A percentile compares a stretch with the other conserved stretches of the same genome.
phyloP scores from a whole-genome alignment of 2,329 filamentous ascomycete species.

The Cladosporium sp. region DNA sequence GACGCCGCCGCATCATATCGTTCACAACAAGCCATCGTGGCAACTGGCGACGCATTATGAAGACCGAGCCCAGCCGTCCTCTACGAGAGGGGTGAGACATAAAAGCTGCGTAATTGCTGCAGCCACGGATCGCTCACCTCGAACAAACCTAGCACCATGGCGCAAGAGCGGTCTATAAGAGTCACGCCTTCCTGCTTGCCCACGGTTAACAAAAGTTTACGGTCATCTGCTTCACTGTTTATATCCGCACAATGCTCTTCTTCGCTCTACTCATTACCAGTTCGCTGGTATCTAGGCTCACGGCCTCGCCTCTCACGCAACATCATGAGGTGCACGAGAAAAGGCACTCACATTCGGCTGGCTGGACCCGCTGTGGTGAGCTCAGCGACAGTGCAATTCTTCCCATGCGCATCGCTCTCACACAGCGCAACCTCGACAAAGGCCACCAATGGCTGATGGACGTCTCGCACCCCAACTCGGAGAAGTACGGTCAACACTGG shows the following conservation, averaged over 20 bases:
- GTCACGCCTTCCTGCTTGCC: background rate
- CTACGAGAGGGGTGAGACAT: constrained; percentile 1
- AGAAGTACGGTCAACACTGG: constrained; percentile 47
- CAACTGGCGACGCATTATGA: background rate
- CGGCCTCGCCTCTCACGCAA: constrained; percentile 27
- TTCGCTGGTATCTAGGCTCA: constrained; percentile 22
- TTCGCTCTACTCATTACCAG: constrained; percentile 23
- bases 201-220: background rate
- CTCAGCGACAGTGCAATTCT: constrained; percentile 33
- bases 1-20: constrained; percentile 13
- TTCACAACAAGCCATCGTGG: background rate
- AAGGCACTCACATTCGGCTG: constrained; percentile 28
- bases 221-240: background rate
- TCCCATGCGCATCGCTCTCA: constrained; percentile 39
- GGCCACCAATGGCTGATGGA: constrained; percentile 35
- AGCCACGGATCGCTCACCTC: constrained; percentile 9
- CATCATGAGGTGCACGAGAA: constrained; percentile 36
- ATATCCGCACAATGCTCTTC: constrained; percentile 26
- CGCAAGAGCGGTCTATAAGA: constrained; percentile 18
- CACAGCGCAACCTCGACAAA: constrained; percentile 37
- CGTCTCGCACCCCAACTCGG: constrained; percentile 46
- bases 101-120: constrained; percentile 10
- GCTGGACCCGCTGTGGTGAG: constrained; percentile 31
- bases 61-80: constrained; percentile 16
- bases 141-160: constrained; percentile 17